Base-by-base conservation (phyloP, 148 eudicot genomes). In the Rhododendron henanense region DNA sequence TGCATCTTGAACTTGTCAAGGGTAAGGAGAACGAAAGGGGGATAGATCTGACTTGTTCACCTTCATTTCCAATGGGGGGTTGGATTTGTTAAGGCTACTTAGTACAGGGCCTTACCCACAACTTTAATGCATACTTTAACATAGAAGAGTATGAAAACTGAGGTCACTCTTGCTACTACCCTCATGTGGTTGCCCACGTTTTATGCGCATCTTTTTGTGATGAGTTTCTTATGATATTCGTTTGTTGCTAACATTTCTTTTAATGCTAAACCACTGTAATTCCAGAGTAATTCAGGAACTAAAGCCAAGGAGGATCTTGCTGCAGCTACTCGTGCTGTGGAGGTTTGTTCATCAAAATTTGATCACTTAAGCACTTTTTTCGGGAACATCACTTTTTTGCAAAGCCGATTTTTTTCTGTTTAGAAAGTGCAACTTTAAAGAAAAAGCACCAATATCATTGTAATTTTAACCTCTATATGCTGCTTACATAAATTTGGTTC, bases 241-340 rank as follows among this genome's bases (percentile, higher is more conserved):
- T 79, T 35, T 23, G 18, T 14, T 78, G 48, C n/a, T 74, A 88
- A 57, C n/a, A 44, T n/a, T 75, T 79, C 55, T 84, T 67, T 76
- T 74, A 89, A 84, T 39, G 47, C 75, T 90, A 79, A 88, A 81
- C 89, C 88, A 77, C 83, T 90, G 85, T 82, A 80, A 84, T 93
- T 92, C 73, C 91, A 97, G 99, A 97, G 99, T 89, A 95, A 95
- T 91, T 97, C 99, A 89, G 97, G 99, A 86, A 94, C 95, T 83
- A 97, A 97, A 91, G 99, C 98, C 51, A 93, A 96, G 88, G 98
- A 97, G 87, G 99, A 97, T 91, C 98, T 97, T 90, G 99, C 98
- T 88, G 94, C 96, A 85, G 99, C 99, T 85, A 97, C 99, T n/a
- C 80, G 80, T 87, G 99, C 99, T 48, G 99, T 97, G 90, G 90